These are phyloP conservation scores for Fusarium protoensiforme DNA, from an alignment of 2,329 filamentous ascomycete species.

Conservation along the genomic window DNA sequence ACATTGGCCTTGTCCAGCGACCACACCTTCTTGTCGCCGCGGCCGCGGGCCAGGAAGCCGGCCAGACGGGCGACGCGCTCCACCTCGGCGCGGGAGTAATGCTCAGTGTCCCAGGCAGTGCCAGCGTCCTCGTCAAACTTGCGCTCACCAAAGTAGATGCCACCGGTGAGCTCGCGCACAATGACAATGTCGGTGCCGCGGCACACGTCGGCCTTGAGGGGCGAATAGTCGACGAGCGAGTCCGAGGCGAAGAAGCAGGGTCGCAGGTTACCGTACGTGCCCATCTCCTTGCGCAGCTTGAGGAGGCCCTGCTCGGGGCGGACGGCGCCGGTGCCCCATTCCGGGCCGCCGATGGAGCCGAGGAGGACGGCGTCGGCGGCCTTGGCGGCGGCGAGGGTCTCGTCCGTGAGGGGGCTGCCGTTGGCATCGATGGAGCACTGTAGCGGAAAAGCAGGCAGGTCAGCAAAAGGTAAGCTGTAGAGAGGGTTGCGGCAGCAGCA, in stretches of 20 bases:
- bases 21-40: constrained; percentile 77
- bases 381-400: constrained; percentile 85
- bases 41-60: constrained; percentile 81
- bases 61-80: constrained; percentile 88
- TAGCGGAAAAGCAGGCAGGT: background rate
- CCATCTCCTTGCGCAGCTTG: constrained; percentile 90
- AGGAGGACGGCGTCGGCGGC: constrained; percentile 89
- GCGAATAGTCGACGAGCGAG: constrained; percentile 83
- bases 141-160: constrained; percentile 95
- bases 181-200: constrained; percentile 91
- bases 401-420: constrained; percentile 82
- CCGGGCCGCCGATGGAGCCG: constrained; percentile 92
- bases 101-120: constrained; percentile 84
- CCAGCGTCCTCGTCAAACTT: constrained; percentile 76
- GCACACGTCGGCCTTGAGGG: constrained; percentile 87
- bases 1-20: constrained; percentile 97
- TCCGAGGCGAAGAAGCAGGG: constrained; percentile 96
- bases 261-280: constrained; percentile 93
- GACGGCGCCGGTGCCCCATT: constrained; percentile 92
- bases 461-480: constrained; percentile 1
- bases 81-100: constrained; percentile 86
- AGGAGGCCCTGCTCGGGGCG: constrained; percentile 95
- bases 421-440: constrained; percentile 90
- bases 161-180: constrained; percentile 90
- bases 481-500: background rate